Evolutionary conservation across 176 grass and related monocot genomes (phyloP), one percentile per base, ranked within the genome.

Genomic region (Triticum timopheevii): DNA sequence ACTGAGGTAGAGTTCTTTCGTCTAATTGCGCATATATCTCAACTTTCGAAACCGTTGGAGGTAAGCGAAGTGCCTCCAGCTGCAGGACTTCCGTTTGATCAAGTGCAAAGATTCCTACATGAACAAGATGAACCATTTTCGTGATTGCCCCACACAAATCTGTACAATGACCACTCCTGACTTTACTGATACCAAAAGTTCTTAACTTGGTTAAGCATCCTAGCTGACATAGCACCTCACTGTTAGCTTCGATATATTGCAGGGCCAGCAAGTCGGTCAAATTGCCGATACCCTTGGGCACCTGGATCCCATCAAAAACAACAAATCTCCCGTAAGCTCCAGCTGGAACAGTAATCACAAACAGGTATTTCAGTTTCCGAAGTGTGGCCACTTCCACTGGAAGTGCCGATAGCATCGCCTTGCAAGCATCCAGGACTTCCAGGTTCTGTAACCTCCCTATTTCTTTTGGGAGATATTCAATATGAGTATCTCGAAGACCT

Each of bases 361-460:
- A 76, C 2, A 91, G 42, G 34, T 91, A 86, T 2, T 69, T 78
- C 11, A 91, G 15, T 22, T 75, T 89, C 1, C 23, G 7, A 23
- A 89, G 75, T 13, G 61, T n/a, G 10, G 1, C 1, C 5, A 85
- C 50, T 3, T 44, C n/a, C 66, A 36, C 6, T 22, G 87, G 82
- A 49, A 88, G 6, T 0, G 2, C n/a, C 15, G 20, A 8, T 52
- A 88, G 63, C 12, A 61, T 9, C 2, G 72, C 10, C 3, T 1
- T 0, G 1, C 0, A 31, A 61, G 65, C 76, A 66, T 89, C 82
- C 6, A 89, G 49, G 20, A 75, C 77, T 74, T 85, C 50, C 22
- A 89, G 65, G 2, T 89, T 89, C 6, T 78, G 13, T 28, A 89
- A 80, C 59, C 68, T 78, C n/a, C 77, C 30, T 7, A 89, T 78